phyloP scores from a whole-genome alignment of 163 green algal species.

The Scenedesmus sp. region DNA sequence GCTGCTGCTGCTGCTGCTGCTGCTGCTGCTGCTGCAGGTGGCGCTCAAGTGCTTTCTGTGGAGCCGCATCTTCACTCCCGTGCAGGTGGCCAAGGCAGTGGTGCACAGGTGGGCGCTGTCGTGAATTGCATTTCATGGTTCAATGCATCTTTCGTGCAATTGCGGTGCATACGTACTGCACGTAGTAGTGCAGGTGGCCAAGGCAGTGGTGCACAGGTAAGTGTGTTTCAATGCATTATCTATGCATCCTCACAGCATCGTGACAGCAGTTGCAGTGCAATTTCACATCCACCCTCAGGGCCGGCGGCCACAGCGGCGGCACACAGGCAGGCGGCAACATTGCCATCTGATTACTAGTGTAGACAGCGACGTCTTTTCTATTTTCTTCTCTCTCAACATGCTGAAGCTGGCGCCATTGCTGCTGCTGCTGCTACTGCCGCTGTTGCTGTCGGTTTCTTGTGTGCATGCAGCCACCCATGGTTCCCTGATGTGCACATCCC shows the following conservation, averaged over 20 bases:
- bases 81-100: not conserved
- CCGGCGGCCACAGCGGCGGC: too few relatives aligned
- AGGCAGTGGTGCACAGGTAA: too few relatives aligned
- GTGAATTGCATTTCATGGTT: not conserved
- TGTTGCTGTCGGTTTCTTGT: not conserved
- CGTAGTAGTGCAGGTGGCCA: not conserved
- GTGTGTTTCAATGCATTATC: too few relatives aligned
- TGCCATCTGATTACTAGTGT: too few relatives aligned
- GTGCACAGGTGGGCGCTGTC: not conserved
- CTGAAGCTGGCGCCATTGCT: too few relatives aligned
- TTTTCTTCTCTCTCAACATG: too few relatives aligned
- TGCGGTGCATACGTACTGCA: not conserved
- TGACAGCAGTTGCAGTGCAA: too few relatives aligned
- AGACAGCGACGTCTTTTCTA: too few relatives aligned
- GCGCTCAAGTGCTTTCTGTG: conserved; percentile 3
- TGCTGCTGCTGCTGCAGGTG: conserved; percentile 4
- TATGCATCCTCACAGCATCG: too few relatives aligned
- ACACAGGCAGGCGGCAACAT: too few relatives aligned
- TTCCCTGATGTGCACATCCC: too few relatives aligned
- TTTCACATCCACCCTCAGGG: too few relatives aligned
- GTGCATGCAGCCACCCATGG: not conserved
- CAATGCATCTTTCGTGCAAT: not conserved
- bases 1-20: not conserved
- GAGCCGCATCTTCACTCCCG: not conserved
- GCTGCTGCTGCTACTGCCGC: not conserved